phyloP scores from a whole-genome alignment of 2,329 filamentous ascomycete species.

The Penicillium paneum region DNA sequence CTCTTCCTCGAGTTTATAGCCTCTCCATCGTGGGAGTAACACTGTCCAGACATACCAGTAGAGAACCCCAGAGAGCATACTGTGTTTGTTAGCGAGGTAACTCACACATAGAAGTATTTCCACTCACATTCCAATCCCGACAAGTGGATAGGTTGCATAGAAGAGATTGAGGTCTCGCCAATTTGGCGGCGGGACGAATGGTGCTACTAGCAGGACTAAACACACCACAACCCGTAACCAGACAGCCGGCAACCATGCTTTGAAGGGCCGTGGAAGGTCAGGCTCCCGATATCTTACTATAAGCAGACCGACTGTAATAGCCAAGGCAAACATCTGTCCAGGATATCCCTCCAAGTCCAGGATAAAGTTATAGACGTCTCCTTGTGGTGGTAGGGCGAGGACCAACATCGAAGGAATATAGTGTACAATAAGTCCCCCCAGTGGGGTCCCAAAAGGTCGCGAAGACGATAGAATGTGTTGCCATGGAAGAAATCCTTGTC shows the following conservation, averaged over 20 bases:
- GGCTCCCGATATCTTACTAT: slow-evolving; percentile 60
- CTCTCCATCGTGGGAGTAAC: slow-evolving; percentile 56
- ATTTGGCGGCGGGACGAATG: slow-evolving; percentile 58
- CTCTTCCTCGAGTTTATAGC: slow-evolving; percentile 62
- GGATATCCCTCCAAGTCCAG: slow-evolving; percentile 69
- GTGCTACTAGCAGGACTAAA: slow-evolving; percentile 56
- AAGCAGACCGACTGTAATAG: slow-evolving; percentile 57
- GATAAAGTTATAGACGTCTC: slow-evolving; percentile 69
- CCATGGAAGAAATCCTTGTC: slow-evolving; percentile 68
- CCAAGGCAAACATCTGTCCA: slow-evolving; percentile 58
- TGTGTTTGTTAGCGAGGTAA: slow-evolving; percentile 31
- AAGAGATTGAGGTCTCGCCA: slow-evolving; percentile 49
- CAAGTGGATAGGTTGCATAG: slow-evolving; percentile 54
- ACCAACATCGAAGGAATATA: slow-evolving; percentile 66
- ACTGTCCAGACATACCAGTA: slow-evolving; percentile 71
- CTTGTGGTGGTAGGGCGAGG: slow-evolving; percentile 62
- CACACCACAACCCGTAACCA: slow-evolving; percentile 55
- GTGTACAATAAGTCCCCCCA: slow-evolving; percentile 66
- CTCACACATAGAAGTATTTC: not conserved
- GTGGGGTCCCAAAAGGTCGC: slow-evolving; percentile 63
- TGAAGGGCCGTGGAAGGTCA: slow-evolving; percentile 62
- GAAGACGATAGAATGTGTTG: slow-evolving; percentile 60
- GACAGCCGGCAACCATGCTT: slow-evolving; percentile 61
- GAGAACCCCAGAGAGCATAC: slow-evolving; percentile 55
- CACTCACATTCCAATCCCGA: slow-evolving; percentile 47